These are phyloP conservation scores for Pyrrhoderma lamaoense DNA, from an alignment of 1,284 basidiomycete genomes.

Conservation along the genomic window DNA sequence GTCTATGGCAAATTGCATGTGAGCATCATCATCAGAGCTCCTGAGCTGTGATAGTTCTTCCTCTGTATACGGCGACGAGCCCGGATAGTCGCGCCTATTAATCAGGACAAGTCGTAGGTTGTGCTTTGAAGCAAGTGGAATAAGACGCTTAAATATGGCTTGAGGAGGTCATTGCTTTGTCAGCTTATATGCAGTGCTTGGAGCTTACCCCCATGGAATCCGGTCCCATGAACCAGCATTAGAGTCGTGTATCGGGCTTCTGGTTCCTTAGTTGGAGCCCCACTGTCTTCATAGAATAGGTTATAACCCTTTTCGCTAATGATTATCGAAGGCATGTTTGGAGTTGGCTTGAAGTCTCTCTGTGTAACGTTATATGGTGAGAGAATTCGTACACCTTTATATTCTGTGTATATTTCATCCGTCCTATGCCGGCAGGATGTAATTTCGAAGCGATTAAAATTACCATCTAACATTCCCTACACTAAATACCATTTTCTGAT, in stretches of 20 bases:
- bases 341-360: too few species aligned
- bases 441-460: too few species aligned
- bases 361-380: too few species aligned
- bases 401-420: too few species aligned
- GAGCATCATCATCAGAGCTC: background rate
- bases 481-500: too few species aligned
- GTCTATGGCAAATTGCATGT: slow-evolving; percentile 6
- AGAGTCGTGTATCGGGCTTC: slow-evolving; percentile 20
- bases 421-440: too few species aligned
- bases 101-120: slow-evolving; percentile 21
- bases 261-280: slow-evolving; percentile 7
- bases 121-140: slow-evolving; percentile 18
- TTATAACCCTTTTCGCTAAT: slow-evolving; percentile 18
- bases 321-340: slow-evolving; percentile 19
- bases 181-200: background rate
- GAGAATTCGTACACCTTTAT: too few species aligned
- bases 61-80: slow-evolving; percentile 21
- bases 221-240: slow-evolving; percentile 22
- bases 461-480: too few species aligned
- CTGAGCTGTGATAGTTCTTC: slow-evolving; percentile 15
- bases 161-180: background rate
- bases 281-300: slow-evolving; percentile 23
- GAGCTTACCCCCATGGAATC: slow-evolving; percentile 20
- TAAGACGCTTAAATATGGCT: slow-evolving; percentile 22
- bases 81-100: slow-evolving; percentile 23